phyloP scores from a whole-genome alignment of 1,284 basidiomycete genomes.

The Tilletia setariae region DNA sequence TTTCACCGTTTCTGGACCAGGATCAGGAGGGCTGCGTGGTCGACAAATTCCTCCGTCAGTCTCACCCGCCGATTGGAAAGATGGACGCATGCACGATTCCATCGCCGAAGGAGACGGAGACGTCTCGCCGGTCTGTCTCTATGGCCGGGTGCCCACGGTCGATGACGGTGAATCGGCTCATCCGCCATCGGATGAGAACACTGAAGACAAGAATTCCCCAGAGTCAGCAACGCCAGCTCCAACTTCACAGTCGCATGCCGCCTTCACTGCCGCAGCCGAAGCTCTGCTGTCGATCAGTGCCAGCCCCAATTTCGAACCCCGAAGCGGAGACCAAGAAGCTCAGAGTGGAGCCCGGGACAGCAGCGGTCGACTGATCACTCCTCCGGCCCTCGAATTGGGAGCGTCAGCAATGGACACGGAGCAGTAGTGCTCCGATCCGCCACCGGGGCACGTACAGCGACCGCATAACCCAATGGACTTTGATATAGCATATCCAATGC shows the following conservation, averaged over 20 bases:
- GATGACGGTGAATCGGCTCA: no score
- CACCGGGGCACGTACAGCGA: no score
- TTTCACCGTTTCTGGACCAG: not conserved
- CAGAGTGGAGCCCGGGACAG: not conserved
- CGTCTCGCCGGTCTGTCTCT: slow-evolving; percentile 7
- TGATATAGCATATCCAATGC: not conserved
- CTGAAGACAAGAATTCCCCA: not conserved
- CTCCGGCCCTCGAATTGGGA: not conserved
- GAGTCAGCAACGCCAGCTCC: not conserved
- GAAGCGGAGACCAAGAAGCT: not conserved
- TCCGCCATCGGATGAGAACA: not conserved
- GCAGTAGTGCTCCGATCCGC: no score
- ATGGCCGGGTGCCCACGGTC: not conserved
- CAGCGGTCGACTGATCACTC: not conserved
- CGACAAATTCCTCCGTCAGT: not conserved
- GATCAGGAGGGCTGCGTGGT: not conserved
- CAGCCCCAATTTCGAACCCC: not conserved
- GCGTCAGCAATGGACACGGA: not conserved
- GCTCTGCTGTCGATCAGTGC: slow-evolving; percentile 13
- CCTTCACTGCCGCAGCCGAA: slow-evolving; percentile 10
- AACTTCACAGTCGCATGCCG: not conserved
- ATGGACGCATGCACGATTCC: not conserved
- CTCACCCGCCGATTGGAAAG: not conserved
- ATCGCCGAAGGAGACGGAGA: slow-evolving; percentile 3
- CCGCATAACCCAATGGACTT: not conserved